Base-by-base conservation (phyloP, 73 alveolate species). In the Tetrahymena borealis region DNA sequence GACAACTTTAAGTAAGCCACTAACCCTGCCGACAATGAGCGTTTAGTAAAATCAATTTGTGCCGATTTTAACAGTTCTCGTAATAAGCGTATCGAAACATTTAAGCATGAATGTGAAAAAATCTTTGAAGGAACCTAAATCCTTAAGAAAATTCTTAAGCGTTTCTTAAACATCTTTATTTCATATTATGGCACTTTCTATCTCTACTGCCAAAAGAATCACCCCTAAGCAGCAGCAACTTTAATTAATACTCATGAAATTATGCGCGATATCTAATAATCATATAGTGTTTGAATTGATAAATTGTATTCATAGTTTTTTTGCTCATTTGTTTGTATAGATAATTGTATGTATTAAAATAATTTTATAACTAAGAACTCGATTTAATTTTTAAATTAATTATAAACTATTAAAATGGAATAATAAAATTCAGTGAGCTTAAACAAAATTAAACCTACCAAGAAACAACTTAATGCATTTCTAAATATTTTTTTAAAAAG, bases 81-180 rank as follows among this genome's bases (percentile, higher is more conserved):
- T 90, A 93, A 93, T 40, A 93, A 93, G 36, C 90, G 93, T 41
- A 92, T 93, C 28, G 95, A 93, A 32, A 92, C 91, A 6, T 93
- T 93, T 85, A 79, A 92, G 37, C 40, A 79, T 11, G 93, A 93
- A 85, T 79, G 93, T 18, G 95, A 93, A 40, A 93, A 93, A 42
- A 91, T 79, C 33, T 93, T 79, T 39, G 90, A 38, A 41, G 95
- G 95, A 0, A 93, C 95, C 3, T 60, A 31, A 18, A 38, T 93
- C 42, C 60, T 93, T 91, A 93, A 93, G 16, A 93, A 92, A 32
- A 79, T 93, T 7, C 40, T 93, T 7, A 93, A 93, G 77, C 90
- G 91, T 40, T 93, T 93, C 42, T 90, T 93, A 20, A 40, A 93
- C 35, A 93, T 93, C 1, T 93, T 93, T 38, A 93, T 93, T 43